These are phyloP conservation scores for Aureobasidium sp. DNA, from an alignment of 2,329 filamentous ascomycete genomes.

Conservation along the genomic window DNA sequence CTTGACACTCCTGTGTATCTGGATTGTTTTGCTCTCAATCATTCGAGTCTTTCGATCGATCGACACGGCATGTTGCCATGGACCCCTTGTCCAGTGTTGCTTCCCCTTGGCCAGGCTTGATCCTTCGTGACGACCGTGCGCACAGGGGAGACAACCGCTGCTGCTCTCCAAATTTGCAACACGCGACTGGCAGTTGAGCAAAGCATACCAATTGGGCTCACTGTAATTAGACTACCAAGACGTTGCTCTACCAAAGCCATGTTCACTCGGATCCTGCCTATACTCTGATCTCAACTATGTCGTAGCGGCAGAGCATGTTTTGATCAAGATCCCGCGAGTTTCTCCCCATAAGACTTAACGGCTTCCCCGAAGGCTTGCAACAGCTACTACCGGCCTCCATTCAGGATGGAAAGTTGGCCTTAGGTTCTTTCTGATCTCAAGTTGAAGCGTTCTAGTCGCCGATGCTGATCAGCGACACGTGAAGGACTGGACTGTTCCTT, in stretches of 20 bases:
- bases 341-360: conserved; percentile 1
- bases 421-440: neutral
- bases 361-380: neutral
- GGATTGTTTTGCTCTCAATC: neutral
- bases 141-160: conserved; percentile 4
- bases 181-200: neutral
- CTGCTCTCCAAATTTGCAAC: neutral
- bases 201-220: conserved; percentile 3
- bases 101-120: conserved; percentile 11
- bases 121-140: conserved; percentile 10
- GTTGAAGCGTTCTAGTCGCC: neutral
- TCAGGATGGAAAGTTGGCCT: neutral
- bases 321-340: neutral
- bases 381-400: neutral
- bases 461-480: neutral
- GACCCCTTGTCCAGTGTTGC: neutral
- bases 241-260: neutral
- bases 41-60: neutral
- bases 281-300: neutral
- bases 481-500: neutral
- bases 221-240: neutral
- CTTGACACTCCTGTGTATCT: neutral
- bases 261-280: neutral
- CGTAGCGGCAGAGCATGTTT: neutral
- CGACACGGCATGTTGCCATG: conserved; percentile 8